phyloP scores from a whole-genome alignment of 2,329 filamentous ascomycete genomes.

The Parastagonospora nodorum region DNA sequence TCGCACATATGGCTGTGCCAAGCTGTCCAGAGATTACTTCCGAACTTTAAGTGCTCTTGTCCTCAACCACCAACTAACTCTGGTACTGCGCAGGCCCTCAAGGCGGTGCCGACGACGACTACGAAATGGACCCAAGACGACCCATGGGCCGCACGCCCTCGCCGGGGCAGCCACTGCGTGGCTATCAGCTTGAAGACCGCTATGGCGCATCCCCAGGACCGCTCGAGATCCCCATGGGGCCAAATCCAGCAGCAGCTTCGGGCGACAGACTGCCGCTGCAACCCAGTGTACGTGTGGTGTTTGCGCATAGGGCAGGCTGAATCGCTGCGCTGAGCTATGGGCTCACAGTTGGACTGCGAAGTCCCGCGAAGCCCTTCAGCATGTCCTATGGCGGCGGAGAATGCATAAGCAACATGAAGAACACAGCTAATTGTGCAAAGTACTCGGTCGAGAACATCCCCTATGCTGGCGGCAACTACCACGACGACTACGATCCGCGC shows the following conservation, averaged over 20 bases:
- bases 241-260: conserved; percentile 61
- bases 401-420: not conserved
- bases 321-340: too few species aligned
- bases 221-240: conserved; percentile 72
- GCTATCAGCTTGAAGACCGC: conserved; percentile 83
- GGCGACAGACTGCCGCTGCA: conserved; percentile 82
- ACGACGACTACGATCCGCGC: conserved; percentile 56
- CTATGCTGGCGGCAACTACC: conserved; percentile 66
- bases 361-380: too few species aligned
- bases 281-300: conserved; percentile 73
- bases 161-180: conserved; percentile 73
- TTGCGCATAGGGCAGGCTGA: not conserved
- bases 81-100: conserved; percentile 24
- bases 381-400: not conserved
- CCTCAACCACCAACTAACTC: conserved; percentile 15
- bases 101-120: conserved; percentile 31
- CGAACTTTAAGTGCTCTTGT: conserved; percentile 1
- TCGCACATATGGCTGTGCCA: conserved; percentile 17
- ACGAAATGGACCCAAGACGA: conserved; percentile 59
- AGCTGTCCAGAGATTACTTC: not conserved
- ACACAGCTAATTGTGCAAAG: conserved; percentile 44
- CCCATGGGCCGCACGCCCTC: conserved; percentile 66
- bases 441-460: conserved; percentile 75
- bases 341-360: too few species aligned
- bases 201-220: conserved; percentile 62